Percentiles rank a stretch among this genome's conserved stretches.
Conservation (phyloP, 2,329 filamentous ascomycete species). For the Colletotrichum trifolii region DNA sequence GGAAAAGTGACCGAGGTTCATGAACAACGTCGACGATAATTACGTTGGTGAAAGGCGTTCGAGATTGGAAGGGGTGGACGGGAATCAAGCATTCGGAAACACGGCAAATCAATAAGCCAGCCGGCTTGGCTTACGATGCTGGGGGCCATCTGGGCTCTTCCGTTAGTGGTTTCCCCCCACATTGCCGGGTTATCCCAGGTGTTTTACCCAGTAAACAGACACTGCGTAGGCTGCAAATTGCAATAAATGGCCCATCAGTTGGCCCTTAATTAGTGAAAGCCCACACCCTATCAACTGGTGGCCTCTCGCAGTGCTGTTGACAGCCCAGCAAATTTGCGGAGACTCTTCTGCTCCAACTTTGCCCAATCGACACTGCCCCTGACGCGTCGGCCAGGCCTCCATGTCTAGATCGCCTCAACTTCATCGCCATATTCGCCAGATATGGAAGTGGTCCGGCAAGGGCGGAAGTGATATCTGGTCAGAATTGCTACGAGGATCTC, state of each 20-base stretch:
- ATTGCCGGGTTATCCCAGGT: constrained; percentile 11
- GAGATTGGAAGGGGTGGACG: constrained; percentile 19
- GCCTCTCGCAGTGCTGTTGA: background rate
- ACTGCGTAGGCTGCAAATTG: background rate
- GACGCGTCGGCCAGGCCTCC: constrained; percentile 4
- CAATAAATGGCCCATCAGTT: background rate
- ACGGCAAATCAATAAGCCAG: constrained; percentile 24
- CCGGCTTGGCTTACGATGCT: constrained; percentile 24
- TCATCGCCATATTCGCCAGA: constrained; percentile 6
- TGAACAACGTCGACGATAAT: background rate
- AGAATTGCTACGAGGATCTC: constrained; percentile 15
- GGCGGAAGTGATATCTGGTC: constrained; percentile 11
- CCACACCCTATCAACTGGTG: constrained; percentile 19
- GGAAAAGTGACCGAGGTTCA: too few relatives aligned
- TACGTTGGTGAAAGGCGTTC: background rate
- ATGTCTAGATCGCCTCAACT: constrained; percentile 15
- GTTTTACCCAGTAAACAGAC: too few relatives aligned
- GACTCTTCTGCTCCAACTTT: background rate
- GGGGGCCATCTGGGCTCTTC: too few relatives aligned
- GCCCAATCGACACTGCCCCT: constrained; percentile 7
- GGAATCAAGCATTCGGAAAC: constrained; percentile 29
- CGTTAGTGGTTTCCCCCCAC: constrained; percentile 10
- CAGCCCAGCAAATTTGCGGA: constrained; percentile 20
- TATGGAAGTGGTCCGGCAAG: constrained; percentile 8
- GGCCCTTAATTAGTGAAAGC: constrained; percentile 32